Evolutionary conservation across 352 stramenopile species (phyloP), one percentile per base, ranked within the genome.

Genomic region (Phytophthora syringae): DNA sequence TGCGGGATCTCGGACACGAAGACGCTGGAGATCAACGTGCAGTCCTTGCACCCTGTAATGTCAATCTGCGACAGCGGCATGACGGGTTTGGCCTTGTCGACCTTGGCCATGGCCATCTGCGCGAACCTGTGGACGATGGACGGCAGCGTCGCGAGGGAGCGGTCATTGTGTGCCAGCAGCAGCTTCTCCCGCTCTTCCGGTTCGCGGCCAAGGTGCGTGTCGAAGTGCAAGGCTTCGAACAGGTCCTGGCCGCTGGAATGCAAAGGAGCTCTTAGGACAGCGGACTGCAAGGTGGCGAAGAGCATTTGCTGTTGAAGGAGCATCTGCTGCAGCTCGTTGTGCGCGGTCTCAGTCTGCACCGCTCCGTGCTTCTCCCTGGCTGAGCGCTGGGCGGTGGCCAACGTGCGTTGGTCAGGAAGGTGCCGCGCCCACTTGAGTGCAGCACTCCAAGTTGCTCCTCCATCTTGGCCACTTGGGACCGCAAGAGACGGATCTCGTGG

Each of bases 1-100:
- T 75, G 59, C 13, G 70, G 70, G 40, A 81, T 78, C 47, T 81
- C 70, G 1, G 70, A 70, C 7, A 81, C 42, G 48, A 78, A 81
- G 2, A 74, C 56, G 22, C 70, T 77, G 12, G 73, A 76, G 15
- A 81, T 69, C 6, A 79, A 40, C 43, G 73, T 79, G 53, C 54
- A 48, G 30, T 78, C 62, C 40, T 51, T 56, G 37, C 61, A 71
- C 2, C 70, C 73, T 12, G 66, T 76, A 22, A 81, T 64, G n/a
- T 76, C 62, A 18, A 76, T 76, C 16, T 80, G 65, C 15, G 63
- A 70, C 22, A 77, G 56, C 47, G 72, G 72, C 57, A 72, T n/a
- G 10, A 68, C 70, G 0, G 48, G 56, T 32, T 67, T 67, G 30
- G 30, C 28, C 9, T n/a, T 36, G 27, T 44, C 56, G 15, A 64